Evolutionary conservation across 768 basidiomycete species (phyloP).

Genomic region (Hortiboletus flavorubellus): DNA sequence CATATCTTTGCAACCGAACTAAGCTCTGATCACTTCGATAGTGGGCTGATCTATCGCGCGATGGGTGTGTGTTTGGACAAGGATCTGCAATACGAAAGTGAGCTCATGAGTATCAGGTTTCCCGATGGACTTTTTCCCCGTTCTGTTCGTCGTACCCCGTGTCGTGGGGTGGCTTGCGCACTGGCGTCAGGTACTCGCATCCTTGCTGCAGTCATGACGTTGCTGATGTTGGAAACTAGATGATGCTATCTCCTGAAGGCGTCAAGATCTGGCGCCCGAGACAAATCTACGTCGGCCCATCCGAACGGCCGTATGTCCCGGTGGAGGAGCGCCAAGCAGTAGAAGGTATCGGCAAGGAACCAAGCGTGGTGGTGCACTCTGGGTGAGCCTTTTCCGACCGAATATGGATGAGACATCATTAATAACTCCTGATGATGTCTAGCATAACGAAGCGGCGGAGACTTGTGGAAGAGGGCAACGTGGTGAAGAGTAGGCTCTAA

Average conservation of each 20-base stretch:
- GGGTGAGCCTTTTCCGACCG: conserved; percentile 50
- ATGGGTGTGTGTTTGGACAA: conserved; percentile 58
- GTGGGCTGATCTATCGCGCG: conserved; percentile 86
- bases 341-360: conserved; percentile 54
- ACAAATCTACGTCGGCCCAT: conserved; percentile 78
- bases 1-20: not conserved
- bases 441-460: conserved; percentile 34
- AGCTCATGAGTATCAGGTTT: conserved; percentile 52
- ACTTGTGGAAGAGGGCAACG: conserved; percentile 24
- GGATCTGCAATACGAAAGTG: not conserved
- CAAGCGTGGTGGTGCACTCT: conserved; percentile 64
- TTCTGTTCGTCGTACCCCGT: conserved; percentile 87
- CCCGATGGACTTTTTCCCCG: conserved; percentile 93
- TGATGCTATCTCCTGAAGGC: conserved; percentile 87
- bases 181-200: conserved; percentile 69
- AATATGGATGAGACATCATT: not conserved
- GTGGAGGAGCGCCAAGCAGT: conserved; percentile 55
- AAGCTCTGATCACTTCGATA: conserved; percentile 26
- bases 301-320: conserved; percentile 71
- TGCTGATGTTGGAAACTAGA: conserved; percentile 41
- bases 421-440: not conserved
- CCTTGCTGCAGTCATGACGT: not conserved
- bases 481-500: conserved; percentile 30
- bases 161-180: conserved; percentile 94
- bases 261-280: conserved; percentile 93